Percentiles rank a stretch among this genome's conserved stretches.
Conservation (phyloP, 2,329 filamentous ascomycete genomes). For the Phialemonium atrogriseum region DNA sequence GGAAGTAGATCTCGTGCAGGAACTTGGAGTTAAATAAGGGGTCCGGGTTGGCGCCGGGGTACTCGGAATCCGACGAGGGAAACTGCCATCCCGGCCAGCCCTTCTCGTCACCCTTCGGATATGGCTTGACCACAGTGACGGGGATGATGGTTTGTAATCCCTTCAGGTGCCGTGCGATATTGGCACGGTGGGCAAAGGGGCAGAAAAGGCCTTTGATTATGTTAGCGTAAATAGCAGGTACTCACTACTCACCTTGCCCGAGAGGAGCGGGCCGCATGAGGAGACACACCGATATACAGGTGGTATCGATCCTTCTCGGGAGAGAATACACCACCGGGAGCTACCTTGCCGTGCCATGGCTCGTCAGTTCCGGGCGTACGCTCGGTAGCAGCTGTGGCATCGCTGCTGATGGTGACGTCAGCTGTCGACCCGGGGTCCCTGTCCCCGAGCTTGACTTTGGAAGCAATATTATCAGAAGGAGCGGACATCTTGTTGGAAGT, state of each 20-base stretch:
- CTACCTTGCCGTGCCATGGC: conserved; percentile 19
- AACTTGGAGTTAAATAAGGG: conserved; percentile 49
- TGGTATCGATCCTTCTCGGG: conserved; percentile 17
- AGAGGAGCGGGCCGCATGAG: neutral
- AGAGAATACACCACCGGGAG: conserved; percentile 13
- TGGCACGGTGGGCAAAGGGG: conserved; percentile 54
- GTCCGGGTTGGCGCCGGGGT: conserved; percentile 52
- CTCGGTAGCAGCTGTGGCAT: too few relatives aligned
- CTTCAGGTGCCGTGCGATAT: conserved; percentile 49
- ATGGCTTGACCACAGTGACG: conserved; percentile 52
- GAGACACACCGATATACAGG: conserved; percentile 17
- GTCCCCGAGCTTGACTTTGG: too few relatives aligned
- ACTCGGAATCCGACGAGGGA: conserved; percentile 39
- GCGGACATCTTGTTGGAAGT: too few relatives aligned
- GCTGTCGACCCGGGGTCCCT: too few relatives aligned
- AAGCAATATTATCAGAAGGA: too few relatives aligned
- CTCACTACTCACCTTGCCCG: too few relatives aligned
- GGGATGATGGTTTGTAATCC: conserved; percentile 45
- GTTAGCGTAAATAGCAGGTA: conserved; percentile 3
- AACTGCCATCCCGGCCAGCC: conserved; percentile 60
- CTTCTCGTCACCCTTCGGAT: conserved; percentile 55
- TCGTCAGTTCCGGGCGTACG: conserved; percentile 11
- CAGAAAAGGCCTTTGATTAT: conserved; percentile 48
- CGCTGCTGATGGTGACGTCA: too few relatives aligned
- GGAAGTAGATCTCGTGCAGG: conserved; percentile 55